Evolutionary conservation across 495 filamentous ascomycete genomes (phyloP), one percentile per base, ranked within the genome.

Genomic region (Terfezia boudieri): DNA sequence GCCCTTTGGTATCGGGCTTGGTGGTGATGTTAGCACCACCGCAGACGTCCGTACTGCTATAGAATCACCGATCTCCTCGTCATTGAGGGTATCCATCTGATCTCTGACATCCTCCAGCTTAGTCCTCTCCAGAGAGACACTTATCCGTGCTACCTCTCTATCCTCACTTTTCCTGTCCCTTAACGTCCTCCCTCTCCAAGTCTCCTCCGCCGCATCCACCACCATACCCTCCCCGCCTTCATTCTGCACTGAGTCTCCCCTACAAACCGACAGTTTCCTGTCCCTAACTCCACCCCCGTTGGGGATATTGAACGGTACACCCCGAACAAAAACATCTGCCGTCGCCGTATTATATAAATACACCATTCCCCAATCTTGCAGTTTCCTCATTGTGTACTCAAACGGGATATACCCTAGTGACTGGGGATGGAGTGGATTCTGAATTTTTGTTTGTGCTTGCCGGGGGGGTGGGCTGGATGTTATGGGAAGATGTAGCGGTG

Each of bases 241-340:
- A 0, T 20, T 20, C 20, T 20, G 20, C 20, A 20, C 20, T 20
- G 20, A 20, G 20, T 20, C 20, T 2, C 20, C 20, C 20, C 20
- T 20, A 11, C 50, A 50, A 35, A 54, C 14, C 17, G 48, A 57
- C 48, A 57, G 26, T 14, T 52, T 49, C 32, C 14, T 9, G 58
- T 2, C 20, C 20, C 20, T 2, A 0, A 20, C 20, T 2, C 20
- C 20, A 20, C 0, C 20, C 20, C 20, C 20, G 20, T 20, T 20
- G 20, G 20, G 20, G 20, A 20, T 20, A 20, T 20, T 20, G 20
- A 20, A 20, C 20, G 20, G 20, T 20, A 20, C 20, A 20, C 20
- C 58, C 6, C 58, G 52, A 20, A 60, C 32, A 50, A 60, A 60
- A 16, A 57, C 58, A 32, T 60, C 58, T 32, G 58, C 58, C 12